Conservation (phyloP, 2,329 filamentous ascomycete species). For the Ophioceras dolichostomum region DNA sequence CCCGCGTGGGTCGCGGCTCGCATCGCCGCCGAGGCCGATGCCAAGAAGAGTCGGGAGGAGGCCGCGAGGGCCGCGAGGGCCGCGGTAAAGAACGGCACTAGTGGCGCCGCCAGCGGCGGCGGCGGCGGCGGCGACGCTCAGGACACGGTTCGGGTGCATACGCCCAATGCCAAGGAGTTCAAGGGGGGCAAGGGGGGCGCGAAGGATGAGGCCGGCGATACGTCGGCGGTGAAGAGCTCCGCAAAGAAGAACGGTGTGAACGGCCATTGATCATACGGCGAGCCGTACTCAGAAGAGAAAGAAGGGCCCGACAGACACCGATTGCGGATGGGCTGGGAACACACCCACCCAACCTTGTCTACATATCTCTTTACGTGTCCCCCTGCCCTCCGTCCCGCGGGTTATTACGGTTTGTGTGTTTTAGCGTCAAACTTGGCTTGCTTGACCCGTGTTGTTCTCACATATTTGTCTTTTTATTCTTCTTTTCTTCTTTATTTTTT, state of each 20-base stretch:
- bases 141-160: constrained; percentile 24
- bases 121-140: constrained; percentile 14
- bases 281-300: too few relatives aligned
- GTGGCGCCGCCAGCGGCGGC: too few relatives aligned
- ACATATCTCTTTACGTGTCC: too few relatives aligned
- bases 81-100: too few relatives aligned
- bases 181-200: neutral
- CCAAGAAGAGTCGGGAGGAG: constrained; percentile 10
- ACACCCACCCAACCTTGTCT: too few relatives aligned
- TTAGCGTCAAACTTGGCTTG: too few relatives aligned
- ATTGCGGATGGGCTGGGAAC: too few relatives aligned
- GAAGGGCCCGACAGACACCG: too few relatives aligned
- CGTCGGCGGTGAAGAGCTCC: neutral
- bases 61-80: constrained; percentile 10
- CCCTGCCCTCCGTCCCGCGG: too few relatives aligned
- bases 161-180: constrained; percentile 14
- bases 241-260: neutral
- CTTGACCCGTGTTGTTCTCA: too few relatives aligned
- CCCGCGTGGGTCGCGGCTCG: constrained; percentile 36
- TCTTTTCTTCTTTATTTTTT: neutral
- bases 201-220: neutral
- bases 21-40: constrained; percentile 6
- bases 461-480: too few relatives aligned
- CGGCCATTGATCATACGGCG: neutral
- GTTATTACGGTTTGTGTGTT: too few relatives aligned